Evolutionary conservation across 1,139 yeast species (phyloP), one percentile per base, ranked within the genome.

Genomic region (Martiniozyma asiatica): DNA sequence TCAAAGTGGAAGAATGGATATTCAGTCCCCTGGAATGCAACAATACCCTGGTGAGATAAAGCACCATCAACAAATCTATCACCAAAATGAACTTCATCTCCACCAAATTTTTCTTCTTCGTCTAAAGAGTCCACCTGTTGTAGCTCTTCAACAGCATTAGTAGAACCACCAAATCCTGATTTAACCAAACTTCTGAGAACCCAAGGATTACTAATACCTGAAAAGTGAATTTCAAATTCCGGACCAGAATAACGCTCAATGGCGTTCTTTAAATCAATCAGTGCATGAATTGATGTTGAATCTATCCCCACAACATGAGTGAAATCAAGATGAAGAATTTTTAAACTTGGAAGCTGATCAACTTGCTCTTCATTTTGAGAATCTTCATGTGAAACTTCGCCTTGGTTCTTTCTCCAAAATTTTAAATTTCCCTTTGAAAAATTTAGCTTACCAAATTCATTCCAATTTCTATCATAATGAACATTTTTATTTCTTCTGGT

Each of bases 1-100:
- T 84, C 94, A 36, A 82, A 61, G 56, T 84, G 95, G 69, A 85
- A 80, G 54, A 73, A 81, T 24, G 94, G 94, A 22, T 84, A 71
- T 48, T 75, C 67, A 2, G 94, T 80, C 31, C 76, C 73, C 11
- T 73, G 62, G 2, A 84, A 19, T 5, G 47, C 35, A 17, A 22
- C 15, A 10, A 10, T n/a, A 5, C 12, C n/a, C 25, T 20, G 26
- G 5, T 20, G 31, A 4, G 24, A 24, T 13, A 27, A 24, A 3
- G 25, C 18, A 17, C 18, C 18, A 17, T 17, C 18, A 17, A 8
- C 6, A 17, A 6, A 6, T 6, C 6, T 17, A 17, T 8, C 8
- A 6, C 8, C 16, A 25, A 36, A 34, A 14, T 62, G 19, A 55
- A 57, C 33, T 11, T 37, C 18, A 17, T 6, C 8, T 17, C 8